Evolutionary conservation across 208 protist genomes (phyloP).

Genomic region (Tetramitus jugosus): DNA sequence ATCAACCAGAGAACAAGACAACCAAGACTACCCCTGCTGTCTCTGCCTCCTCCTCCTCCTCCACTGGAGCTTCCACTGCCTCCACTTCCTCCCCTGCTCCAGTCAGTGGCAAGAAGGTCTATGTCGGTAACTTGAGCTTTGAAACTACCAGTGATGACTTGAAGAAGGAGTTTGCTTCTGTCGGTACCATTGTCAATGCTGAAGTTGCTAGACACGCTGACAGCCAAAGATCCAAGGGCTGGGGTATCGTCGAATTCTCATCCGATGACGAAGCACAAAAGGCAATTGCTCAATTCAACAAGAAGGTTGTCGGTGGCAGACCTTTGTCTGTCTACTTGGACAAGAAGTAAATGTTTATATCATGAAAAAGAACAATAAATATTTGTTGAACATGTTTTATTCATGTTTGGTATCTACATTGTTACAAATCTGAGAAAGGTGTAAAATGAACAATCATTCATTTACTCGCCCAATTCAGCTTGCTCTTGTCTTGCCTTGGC

Average conservation of each 20-base stretch:
- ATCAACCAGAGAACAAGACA: constrained; percentile 28
- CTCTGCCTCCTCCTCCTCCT: no score
- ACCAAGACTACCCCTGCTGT: not conserved
- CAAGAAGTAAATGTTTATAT: constrained; percentile 45
- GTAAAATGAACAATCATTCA: no score
- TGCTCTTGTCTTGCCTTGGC: no score
- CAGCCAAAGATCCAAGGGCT: constrained; percentile 58
- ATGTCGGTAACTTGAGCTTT: constrained; percentile 72
- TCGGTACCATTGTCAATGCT: constrained; percentile 65
- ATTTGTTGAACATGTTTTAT: no score
- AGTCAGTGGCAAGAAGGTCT: constrained; percentile 53
- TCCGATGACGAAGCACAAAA: constrained; percentile 52
- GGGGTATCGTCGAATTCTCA: constrained; percentile 68
- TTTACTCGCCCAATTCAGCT: no score
- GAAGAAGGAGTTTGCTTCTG: constrained; percentile 65
- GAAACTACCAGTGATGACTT: constrained; percentile 67
- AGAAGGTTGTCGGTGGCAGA: constrained; percentile 68
- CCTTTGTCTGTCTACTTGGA: constrained; percentile 67
- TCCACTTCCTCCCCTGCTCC: no score
- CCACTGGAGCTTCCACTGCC: no score
- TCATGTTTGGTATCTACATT: no score
- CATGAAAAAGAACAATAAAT: not conserved
- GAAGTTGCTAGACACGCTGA: constrained; percentile 65
- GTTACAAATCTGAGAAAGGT: no score
- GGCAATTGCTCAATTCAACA: constrained; percentile 64